Percentiles rank a stretch among this genome's conserved stretches.
Conservation (phyloP, 257 asterid species). For the Solanum appendiculatum region DNA sequence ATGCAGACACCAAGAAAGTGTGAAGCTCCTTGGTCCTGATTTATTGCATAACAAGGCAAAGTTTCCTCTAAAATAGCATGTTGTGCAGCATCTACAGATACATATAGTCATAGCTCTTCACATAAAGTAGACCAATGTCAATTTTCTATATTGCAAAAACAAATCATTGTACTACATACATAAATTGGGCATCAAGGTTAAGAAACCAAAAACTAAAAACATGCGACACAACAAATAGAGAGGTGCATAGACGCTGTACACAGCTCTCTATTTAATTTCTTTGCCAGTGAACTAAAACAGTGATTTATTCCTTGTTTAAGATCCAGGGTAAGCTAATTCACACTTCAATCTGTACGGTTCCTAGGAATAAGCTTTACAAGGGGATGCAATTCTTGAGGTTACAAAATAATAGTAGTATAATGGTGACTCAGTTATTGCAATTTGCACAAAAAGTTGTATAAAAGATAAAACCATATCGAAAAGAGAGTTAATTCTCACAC, state of each 20-base stretch:
- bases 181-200: not conserved
- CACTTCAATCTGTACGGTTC: not conserved
- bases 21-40: constrained; percentile 1
- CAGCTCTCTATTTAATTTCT: not conserved
- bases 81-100: not conserved
- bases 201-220: not conserved
- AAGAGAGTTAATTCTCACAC: not conserved
- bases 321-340: not conserved
- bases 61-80: not conserved
- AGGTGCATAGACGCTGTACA: not conserved
- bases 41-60: not conserved
- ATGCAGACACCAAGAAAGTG: not conserved
- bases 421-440: not conserved
- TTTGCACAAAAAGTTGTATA: not conserved
- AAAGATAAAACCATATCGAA: not conserved
- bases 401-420: not conserved
- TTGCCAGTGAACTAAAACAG: not conserved
- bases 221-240: too few species aligned
- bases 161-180: not conserved
- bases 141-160: not conserved
- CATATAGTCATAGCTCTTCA: not conserved
- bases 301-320: not conserved
- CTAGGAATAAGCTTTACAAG: not conserved
- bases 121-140: not conserved
- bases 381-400: not conserved